phyloP scores from a whole-genome alignment of 2,329 filamentous ascomycete species.

The Calonectria hongkongensis region DNA sequence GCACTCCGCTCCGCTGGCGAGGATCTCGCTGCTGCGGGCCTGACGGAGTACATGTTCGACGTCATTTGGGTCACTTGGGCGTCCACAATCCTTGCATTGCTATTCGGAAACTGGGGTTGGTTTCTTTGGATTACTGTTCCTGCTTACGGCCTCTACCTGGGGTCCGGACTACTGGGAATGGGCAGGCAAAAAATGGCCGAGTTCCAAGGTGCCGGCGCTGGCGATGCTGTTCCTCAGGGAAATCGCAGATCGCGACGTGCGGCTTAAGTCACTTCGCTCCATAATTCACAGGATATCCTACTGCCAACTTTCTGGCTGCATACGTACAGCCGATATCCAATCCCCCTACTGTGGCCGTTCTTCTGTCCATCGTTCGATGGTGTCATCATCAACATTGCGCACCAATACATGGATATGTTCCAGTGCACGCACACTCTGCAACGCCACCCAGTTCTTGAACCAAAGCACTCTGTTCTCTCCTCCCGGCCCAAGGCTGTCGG shows the following conservation, averaged over 20 bases:
- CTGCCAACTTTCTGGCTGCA: slow-evolving; percentile 23
- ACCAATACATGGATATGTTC: slow-evolving; percentile 92
- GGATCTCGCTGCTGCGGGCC: slow-evolving; percentile 88
- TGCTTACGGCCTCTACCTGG: slow-evolving; percentile 74
- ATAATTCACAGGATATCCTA: slow-evolving; percentile 37
- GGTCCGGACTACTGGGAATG: slow-evolving; percentile 71
- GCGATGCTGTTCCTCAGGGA: slow-evolving; percentile 61
- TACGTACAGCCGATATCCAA: slow-evolving; percentile 35
- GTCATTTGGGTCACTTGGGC: slow-evolving; percentile 96
- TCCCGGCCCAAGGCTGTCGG: slow-evolving; percentile 70
- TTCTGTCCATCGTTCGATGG: slow-evolving; percentile 73
- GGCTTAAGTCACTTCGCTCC: slow-evolving; percentile 60
- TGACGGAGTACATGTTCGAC: slow-evolving; percentile 99
- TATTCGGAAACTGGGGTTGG: slow-evolving; percentile 88
- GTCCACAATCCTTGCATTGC: slow-evolving; percentile 80
- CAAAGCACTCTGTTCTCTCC: slow-evolving; percentile 78
- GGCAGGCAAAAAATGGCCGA: slow-evolving; percentile 72
- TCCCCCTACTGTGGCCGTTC: slow-evolving; percentile 63
- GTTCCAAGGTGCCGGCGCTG: slow-evolving; percentile 60
- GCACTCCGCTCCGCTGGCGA: slow-evolving; percentile 87
- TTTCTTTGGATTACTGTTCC: slow-evolving; percentile 73
- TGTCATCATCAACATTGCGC: slow-evolving; percentile 70
- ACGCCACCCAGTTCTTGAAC: slow-evolving; percentile 95
- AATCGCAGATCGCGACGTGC: slow-evolving; percentile 75
- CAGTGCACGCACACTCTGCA: slow-evolving; percentile 91